phyloP scores from a whole-genome alignment of 2,329 filamentous ascomycete genomes.

The Cordyceps cateniannulata region DNA sequence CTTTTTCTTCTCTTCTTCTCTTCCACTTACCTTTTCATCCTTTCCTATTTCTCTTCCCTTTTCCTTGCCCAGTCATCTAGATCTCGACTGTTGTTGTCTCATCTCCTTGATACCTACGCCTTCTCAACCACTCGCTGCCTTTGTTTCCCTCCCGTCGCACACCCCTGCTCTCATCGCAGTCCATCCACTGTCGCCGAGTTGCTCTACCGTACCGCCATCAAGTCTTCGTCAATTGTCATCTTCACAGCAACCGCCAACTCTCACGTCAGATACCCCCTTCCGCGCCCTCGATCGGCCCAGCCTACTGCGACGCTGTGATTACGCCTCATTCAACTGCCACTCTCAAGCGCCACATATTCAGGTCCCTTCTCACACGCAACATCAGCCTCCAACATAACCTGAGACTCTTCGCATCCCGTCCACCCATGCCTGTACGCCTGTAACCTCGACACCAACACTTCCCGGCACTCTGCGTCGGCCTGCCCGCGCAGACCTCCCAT shows the following conservation, averaged over 20 bases:
- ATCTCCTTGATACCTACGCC: background rate
- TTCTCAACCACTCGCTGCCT: no score
- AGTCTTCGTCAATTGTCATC: background rate
- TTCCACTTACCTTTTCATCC: background rate
- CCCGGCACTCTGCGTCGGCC: slow-evolving; percentile 1
- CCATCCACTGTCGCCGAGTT: background rate
- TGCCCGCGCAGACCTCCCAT: background rate
- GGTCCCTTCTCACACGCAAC: background rate
- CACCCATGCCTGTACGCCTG: slow-evolving; percentile 6
- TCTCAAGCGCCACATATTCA: background rate
- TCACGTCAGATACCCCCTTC: background rate
- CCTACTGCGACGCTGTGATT: background rate
- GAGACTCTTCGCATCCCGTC: background rate
- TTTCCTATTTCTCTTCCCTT: no score
- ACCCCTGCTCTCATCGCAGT: background rate
- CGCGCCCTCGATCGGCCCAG: background rate
- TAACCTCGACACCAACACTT: background rate
- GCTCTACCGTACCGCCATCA: background rate
- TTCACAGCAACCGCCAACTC: background rate
- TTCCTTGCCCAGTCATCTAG: background rate
- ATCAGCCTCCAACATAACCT: background rate
- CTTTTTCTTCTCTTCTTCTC: background rate
- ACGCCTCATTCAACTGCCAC: background rate
- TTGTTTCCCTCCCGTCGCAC: no score
- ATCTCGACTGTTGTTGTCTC: background rate